Evolutionary conservation across 2,329 filamentous ascomycete species (phyloP), one percentile per base, ranked within the genome.

Genomic region (Fonsecaea monophora): DNA sequence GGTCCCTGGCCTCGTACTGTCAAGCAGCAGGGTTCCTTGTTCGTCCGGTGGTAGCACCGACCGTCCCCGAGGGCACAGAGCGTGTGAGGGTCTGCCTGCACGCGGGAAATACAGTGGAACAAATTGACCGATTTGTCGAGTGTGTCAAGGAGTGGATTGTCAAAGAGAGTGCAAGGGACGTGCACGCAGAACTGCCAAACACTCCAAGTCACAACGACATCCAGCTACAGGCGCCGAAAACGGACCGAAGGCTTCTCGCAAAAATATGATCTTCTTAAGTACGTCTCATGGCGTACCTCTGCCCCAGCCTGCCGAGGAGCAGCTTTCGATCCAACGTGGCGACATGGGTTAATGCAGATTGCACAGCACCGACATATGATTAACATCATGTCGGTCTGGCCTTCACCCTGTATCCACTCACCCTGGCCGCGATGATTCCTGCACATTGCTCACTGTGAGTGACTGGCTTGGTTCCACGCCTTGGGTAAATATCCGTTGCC

Each of bases 71-170:
- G 1, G 89, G 89, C 0, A 85, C 80, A 4, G 87, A 91, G 74
- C 80, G 90, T 10, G 85, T 92, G 0, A 79, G 90, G 8, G 80
- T 92, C 0, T 91, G 89, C 75, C 75, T 92, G 2, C 90, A 92
- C 76, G 87, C 89, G 0, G 86, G 84, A 0, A 92, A 92, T 68
- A 88, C 85, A 0, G 66, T 78, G 6, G 77, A 80, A 4, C 82
- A 92, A 65, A 80, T 91, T 0, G 81, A 88, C 4, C 81, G 79
- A 0, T 74, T 91, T 25, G 79, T 85, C 0, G 74, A 68, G 7
- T 79, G 77, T 0, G 82, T 89, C 8, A 77, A 79, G 55, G 69
- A 74, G 1, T 89, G 87, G 87, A 75, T 82, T 5, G 30, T 57
- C 25, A 48, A 53, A 4, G 58, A 63, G 42, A 45, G 40, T 35